Percentiles rank a stretch among this genome's conserved stretches.
Evolutionary conservation across 345 rosid species (phyloP).

Genomic region (Citrus mangshanensis): DNA sequence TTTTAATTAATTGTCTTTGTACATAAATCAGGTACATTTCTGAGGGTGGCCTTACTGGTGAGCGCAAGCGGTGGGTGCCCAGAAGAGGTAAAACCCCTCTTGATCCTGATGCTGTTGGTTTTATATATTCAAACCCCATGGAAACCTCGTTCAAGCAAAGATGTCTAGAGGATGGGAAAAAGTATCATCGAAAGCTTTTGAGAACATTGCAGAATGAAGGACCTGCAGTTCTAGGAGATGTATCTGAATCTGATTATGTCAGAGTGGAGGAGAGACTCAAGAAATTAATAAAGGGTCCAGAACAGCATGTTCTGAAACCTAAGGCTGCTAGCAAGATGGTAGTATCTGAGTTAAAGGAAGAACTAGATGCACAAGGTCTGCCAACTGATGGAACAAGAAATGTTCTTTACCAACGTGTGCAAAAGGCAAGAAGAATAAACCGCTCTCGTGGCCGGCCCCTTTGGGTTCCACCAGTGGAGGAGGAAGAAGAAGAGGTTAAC

Average conservation of each 20-base stretch:
- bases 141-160: slow-evolving; percentile 94
- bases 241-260: slow-evolving; percentile 72
- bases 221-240: slow-evolving; percentile 66
- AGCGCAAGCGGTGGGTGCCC: slow-evolving; percentile 98
- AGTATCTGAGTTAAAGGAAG: slow-evolving; percentile 90
- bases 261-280: slow-evolving; percentile 72
- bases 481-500: slow-evolving; percentile 88
- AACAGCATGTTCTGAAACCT: slow-evolving; percentile 75
- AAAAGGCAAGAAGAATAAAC: slow-evolving; percentile 95
- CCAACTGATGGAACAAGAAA: slow-evolving; percentile 97
- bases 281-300: slow-evolving; percentile 80
- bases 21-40: slow-evolving; percentile 58
- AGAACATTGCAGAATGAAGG: slow-evolving; percentile 74
- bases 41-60: slow-evolving; percentile 98
- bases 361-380: slow-evolving; percentile 91
- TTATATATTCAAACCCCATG: slow-evolving; percentile 78
- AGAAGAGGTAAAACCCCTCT: slow-evolving; percentile 89
- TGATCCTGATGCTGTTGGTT: slow-evolving; percentile 92
- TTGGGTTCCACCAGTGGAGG: slow-evolving; percentile 97
- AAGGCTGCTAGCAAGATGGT: slow-evolving; percentile 99
- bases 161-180: slow-evolving; percentile 78
- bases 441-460: slow-evolving; percentile 97
- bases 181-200: slow-evolving; percentile 70
- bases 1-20: slow-evolving; percentile 4
- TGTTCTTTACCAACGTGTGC: slow-evolving; percentile 98